Conservation (phyloP, 257 asterid species). For the Voacanga thouarsii region DNA sequence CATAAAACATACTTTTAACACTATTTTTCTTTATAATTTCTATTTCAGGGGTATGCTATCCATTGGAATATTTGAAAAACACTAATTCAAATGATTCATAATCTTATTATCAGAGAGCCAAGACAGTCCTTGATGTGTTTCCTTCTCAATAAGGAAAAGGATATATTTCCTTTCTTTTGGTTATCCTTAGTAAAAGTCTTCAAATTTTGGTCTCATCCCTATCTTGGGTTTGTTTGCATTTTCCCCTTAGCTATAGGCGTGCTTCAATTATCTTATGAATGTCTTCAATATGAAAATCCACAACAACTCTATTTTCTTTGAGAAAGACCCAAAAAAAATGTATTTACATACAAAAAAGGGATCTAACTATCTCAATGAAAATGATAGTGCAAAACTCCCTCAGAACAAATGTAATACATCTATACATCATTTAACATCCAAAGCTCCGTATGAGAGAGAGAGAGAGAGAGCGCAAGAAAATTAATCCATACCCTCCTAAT, state of each 20-base stretch:
- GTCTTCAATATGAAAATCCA: neutral
- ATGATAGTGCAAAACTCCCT: neutral
- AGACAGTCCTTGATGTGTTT: neutral
- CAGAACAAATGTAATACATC: neutral
- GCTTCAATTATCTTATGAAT: neutral
- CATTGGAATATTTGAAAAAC: neutral
- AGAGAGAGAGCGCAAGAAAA: neutral
- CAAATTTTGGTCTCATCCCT: neutral
- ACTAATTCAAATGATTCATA: too few relatives aligned
- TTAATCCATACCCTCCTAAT: neutral
- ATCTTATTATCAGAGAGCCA: neutral
- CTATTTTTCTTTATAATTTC: neutral
- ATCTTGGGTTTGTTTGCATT: neutral
- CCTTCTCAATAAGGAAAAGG: neutral
- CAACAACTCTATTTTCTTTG: neutral
- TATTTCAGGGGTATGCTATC: neutral
- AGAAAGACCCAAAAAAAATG: neutral
- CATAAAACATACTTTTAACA: neutral
- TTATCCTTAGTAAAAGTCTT: neutral
- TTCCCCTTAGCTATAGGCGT: neutral
- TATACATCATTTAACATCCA: neutral
- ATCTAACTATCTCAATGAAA: neutral
- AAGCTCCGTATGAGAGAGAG: neutral
- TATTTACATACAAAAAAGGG: neutral
- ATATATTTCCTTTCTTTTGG: neutral